A percentile compares a stretch with the other conserved stretches of the same genome.
Evolutionary conservation across 1,139 yeast species (phyloP).

Genomic region (Yamadazyma conglobata): DNA sequence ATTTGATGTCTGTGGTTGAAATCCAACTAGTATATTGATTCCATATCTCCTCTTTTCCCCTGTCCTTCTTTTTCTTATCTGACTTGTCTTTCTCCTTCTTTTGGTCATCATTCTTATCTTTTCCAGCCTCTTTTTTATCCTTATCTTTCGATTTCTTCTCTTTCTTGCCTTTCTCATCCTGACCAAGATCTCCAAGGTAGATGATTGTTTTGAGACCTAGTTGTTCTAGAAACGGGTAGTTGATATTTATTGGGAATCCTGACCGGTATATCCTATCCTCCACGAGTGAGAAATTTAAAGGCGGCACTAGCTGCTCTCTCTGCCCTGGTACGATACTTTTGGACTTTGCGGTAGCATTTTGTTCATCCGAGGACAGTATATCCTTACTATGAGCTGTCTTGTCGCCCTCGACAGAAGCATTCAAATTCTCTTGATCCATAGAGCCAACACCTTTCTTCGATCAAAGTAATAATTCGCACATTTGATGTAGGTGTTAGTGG

Average conservation of each 20-base stretch:
- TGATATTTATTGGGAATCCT: slow-evolving; percentile 89
- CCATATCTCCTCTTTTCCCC: slow-evolving; percentile 38
- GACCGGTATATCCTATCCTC: slow-evolving; percentile 85
- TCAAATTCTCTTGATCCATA: too few species aligned
- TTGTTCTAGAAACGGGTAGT: slow-evolving; percentile 72
- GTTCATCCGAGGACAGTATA: too few species aligned
- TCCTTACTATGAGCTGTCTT: too few species aligned
- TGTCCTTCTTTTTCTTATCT: slow-evolving; percentile 24
- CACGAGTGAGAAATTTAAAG: slow-evolving; percentile 83
- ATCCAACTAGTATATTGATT: slow-evolving; percentile 64
- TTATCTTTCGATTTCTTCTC: slow-evolving; percentile 19
- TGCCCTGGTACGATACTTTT: too few species aligned
- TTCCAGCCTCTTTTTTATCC: slow-evolving; percentile 23
- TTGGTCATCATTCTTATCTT: slow-evolving; percentile 28
- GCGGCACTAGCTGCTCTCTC: slow-evolving; percentile 61
- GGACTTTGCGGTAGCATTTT: too few species aligned
- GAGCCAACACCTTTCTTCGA: too few species aligned
- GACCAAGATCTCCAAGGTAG: slow-evolving; percentile 69
- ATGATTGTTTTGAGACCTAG: slow-evolving; percentile 74
- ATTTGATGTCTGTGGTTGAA: slow-evolving; percentile 48
- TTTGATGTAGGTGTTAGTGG: too few species aligned
- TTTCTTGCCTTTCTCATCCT: slow-evolving; percentile 23
- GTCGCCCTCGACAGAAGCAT: too few species aligned
- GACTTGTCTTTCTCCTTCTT: slow-evolving; percentile 14
- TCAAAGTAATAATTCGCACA: too few species aligned